These are phyloP conservation scores for Kitagawia praeruptora DNA, from an alignment of 129 eudicot genomes.

Conservation along the genomic window DNA sequence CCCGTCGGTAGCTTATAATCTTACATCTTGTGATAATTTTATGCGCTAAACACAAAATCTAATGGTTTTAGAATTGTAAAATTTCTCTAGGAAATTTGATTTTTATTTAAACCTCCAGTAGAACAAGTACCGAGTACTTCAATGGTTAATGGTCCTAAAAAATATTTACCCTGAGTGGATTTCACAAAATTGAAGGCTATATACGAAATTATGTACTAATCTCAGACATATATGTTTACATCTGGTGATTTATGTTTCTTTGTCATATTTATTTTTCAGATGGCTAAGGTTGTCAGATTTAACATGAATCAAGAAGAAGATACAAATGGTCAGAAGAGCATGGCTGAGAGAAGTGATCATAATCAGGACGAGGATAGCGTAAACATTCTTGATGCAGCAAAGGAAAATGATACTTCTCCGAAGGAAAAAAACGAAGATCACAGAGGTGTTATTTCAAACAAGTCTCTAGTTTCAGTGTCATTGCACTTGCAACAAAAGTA, in stretches of 20 bases:
- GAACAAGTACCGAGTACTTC: not conserved
- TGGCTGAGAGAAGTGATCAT: not conserved
- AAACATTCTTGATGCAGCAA: not conserved
- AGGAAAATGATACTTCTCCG: not conserved
- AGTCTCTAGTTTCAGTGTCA: constrained; percentile 22
- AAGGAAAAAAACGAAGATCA: constrained; percentile 7
- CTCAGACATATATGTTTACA: not conserved
- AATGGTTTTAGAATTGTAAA: not conserved
- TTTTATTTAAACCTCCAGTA: not conserved
- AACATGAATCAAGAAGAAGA: not conserved
- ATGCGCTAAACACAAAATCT: too few relatives aligned
- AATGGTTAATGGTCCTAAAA: not conserved
- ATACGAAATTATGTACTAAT: not conserved
- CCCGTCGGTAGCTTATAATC: not conserved
- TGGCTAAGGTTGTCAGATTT: constrained; percentile 1
- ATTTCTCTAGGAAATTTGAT: not conserved
- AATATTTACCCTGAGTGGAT: not conserved
- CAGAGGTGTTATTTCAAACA: constrained; percentile 16
- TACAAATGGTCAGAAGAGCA: not conserved
- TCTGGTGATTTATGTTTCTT: not conserved
- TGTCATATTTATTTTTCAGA: not conserved
- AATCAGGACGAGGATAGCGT: not conserved
- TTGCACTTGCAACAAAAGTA: constrained; percentile 19
- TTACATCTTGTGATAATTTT: too few relatives aligned
- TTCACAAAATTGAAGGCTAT: not conserved